Conservation (phyloP, 164 flowering plant genomes). For the Dillenia turbinata region DNA sequence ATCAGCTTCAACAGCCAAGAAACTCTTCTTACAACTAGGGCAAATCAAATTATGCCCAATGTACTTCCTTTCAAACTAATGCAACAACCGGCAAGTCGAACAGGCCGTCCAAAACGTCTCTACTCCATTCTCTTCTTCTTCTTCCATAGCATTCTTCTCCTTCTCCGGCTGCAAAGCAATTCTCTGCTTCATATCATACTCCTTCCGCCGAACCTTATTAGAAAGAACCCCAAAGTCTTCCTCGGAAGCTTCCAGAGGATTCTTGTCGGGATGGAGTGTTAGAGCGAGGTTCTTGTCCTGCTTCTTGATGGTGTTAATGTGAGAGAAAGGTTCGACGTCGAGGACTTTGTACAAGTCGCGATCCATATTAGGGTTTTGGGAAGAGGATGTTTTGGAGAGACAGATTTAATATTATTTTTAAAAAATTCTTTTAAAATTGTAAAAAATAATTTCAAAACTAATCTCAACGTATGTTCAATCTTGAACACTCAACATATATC, state of each 20-base stretch:
- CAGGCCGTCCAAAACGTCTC: slow-evolving; percentile 76
- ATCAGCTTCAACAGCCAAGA: slow-evolving; percentile 55
- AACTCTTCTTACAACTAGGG: slow-evolving; percentile 70
- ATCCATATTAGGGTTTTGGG: not conserved
- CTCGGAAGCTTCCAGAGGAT: slow-evolving; percentile 43
- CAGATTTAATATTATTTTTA: too few species aligned
- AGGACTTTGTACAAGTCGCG: slow-evolving; percentile 70
- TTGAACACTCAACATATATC: too few species aligned
- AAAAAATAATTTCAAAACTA: too few species aligned
- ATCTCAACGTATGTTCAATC: too few species aligned
- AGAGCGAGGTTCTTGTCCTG: slow-evolving; percentile 77
- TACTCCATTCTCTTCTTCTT: slow-evolving; percentile 2
- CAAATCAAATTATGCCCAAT: slow-evolving; percentile 67
- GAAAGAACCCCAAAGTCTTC: slow-evolving; percentile 80
- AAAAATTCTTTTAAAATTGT: too few species aligned
- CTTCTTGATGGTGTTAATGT: slow-evolving; percentile 46
- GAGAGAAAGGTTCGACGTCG: slow-evolving; percentile 66
- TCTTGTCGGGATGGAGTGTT: slow-evolving; percentile 75
- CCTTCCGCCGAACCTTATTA: slow-evolving; percentile 54
- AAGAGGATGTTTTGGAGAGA: slow-evolving; percentile 13
- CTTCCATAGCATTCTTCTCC: slow-evolving; percentile 14
- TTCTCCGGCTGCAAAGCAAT: slow-evolving; percentile 45
- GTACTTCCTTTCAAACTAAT: slow-evolving; percentile 73
- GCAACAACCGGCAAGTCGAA: slow-evolving; percentile 54
- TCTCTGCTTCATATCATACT: slow-evolving; percentile 61